Percentiles rank a stretch among this genome's conserved stretches.
These are phyloP conservation scores for Xylariaceae sp. DNA, from an alignment of 2,329 filamentous ascomycete species.

Conservation along the genomic window DNA sequence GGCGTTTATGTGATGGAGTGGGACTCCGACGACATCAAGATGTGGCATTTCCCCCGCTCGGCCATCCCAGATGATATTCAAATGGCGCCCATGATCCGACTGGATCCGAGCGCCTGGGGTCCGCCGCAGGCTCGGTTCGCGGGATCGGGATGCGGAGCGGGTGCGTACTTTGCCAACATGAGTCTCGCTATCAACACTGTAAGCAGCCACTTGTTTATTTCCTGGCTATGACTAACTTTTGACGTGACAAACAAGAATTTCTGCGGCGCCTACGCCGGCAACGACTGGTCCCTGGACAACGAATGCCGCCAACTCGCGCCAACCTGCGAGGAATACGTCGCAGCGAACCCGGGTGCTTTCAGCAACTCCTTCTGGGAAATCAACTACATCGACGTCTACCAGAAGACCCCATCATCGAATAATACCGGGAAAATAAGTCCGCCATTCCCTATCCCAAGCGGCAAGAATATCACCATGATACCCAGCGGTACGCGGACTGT, in stretches of 20 bases:
- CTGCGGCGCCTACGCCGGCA: slow-evolving; percentile 68
- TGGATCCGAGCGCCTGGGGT: slow-evolving; percentile 63
- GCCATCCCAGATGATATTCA: slow-evolving; percentile 61
- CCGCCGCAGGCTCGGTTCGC: slow-evolving; percentile 66
- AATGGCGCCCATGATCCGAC: slow-evolving; percentile 41
- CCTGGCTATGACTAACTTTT: background rate
- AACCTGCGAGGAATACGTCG: slow-evolving; percentile 45
- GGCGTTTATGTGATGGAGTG: slow-evolving; percentile 68
- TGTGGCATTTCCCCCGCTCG: slow-evolving; percentile 72
- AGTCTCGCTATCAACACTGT: slow-evolving; percentile 67
- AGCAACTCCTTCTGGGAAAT: slow-evolving; percentile 48
- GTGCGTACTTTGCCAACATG: slow-evolving; percentile 60
- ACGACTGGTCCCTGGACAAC: slow-evolving; percentile 37
- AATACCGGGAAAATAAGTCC: slow-evolving; percentile 5
- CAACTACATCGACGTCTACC: slow-evolving; percentile 48
- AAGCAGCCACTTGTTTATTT: slow-evolving; percentile 5
- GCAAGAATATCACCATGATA: background rate
- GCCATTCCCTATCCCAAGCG: background rate
- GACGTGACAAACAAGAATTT: slow-evolving; percentile 48
- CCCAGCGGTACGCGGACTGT: slow-evolving; percentile 28
- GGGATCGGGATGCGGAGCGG: slow-evolving; percentile 57
- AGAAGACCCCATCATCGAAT: slow-evolving; percentile 15
- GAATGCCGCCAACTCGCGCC: slow-evolving; percentile 38
- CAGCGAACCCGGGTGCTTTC: slow-evolving; percentile 41
- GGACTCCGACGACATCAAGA: slow-evolving; percentile 60